Evolutionary conservation across 441 rosid genomes (phyloP).

Genomic region (Jatropha podagrica): DNA sequence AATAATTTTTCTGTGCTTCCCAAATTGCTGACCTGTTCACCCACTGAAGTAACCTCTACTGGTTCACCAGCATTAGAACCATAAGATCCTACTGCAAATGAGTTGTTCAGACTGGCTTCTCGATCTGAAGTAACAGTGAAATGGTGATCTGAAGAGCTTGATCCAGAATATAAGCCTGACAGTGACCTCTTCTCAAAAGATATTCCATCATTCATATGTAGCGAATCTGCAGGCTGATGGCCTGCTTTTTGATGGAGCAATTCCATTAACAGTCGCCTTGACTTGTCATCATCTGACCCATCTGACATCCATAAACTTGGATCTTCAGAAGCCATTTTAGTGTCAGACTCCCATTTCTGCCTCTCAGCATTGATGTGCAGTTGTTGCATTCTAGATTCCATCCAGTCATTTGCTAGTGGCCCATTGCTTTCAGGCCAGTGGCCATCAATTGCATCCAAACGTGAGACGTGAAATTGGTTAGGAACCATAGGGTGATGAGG

Average conservation of each 20-base stretch:
- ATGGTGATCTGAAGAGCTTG: conserved; percentile 21
- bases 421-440: conserved; percentile 29
- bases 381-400: conserved; percentile 33
- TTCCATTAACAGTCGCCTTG: conserved; percentile 41
- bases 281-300: conserved; percentile 34
- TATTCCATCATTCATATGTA: conserved; percentile 17
- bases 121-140: conserved; percentile 22
- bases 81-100: conserved; percentile 24
- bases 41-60: conserved; percentile 30
- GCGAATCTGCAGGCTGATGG: conserved; percentile 27
- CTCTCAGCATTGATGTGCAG: conserved; percentile 29
- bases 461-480: conserved; percentile 21
- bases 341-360: conserved; percentile 31
- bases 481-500: conserved; percentile 26
- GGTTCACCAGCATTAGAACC: conserved; percentile 23
- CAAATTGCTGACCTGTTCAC: conserved; percentile 39
- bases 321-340: conserved; percentile 38
- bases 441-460: conserved; percentile 25
- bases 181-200: conserved; percentile 23
- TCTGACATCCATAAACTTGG: conserved; percentile 37
- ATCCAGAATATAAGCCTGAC: conserved; percentile 31
- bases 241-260: conserved; percentile 36
- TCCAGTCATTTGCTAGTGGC: conserved; percentile 37
- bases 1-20: conserved; percentile 28
- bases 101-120: conserved; percentile 27